Base-by-base conservation (phyloP, 106 monocot genomes). In the Dendrobium nobile region DNA sequence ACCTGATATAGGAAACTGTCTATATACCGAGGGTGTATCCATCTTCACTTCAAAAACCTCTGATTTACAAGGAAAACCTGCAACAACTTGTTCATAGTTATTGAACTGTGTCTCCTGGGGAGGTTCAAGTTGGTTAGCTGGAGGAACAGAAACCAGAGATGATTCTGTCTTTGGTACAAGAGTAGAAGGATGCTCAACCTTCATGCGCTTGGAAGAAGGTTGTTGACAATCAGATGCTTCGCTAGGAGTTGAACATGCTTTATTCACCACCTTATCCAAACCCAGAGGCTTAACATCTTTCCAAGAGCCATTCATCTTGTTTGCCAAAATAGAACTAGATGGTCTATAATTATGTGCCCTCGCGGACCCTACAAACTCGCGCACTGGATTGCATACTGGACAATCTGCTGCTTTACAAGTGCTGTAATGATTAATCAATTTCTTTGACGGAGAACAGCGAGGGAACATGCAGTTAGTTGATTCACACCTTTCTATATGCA, bases 321-420 rank as follows among this genome's bases (percentile, higher is more conserved):
- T 7, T 17, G 41, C 44, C 26, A 33, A 56, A 89, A 79, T 37
- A 87, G 77, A 8, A 78, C 87, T 75, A 79, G 80, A 67, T 22
- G 75, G 15, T n/a, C 73, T 82, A 64, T 54, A 77, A 72, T 17
- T 77, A 33, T 54, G 81, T 75, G 82, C 78, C 47, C 86, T 86
- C n/a, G 73, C 77, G 10, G 87, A 82, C 76, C 73, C 75, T 59
- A 89, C 48, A 82, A 73, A 88, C n/a, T 84, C 83, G 58, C 77
- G 91, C 15, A 89, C 91, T 80, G 85, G 84, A 41, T 87, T 77
- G 82, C 99, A 99, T 26, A 95, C 90, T 68, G 99, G 95, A 81
- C 99, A 99, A 80, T 88, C 80, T 81, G 59, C 44, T 3, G 16
- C 51, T 77, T 44, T 28, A 78, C 99, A 99, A 41, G 43, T 75